phyloP scores from a whole-genome alignment of 169 alveolate species.

The Eimeria acervulina region DNA sequence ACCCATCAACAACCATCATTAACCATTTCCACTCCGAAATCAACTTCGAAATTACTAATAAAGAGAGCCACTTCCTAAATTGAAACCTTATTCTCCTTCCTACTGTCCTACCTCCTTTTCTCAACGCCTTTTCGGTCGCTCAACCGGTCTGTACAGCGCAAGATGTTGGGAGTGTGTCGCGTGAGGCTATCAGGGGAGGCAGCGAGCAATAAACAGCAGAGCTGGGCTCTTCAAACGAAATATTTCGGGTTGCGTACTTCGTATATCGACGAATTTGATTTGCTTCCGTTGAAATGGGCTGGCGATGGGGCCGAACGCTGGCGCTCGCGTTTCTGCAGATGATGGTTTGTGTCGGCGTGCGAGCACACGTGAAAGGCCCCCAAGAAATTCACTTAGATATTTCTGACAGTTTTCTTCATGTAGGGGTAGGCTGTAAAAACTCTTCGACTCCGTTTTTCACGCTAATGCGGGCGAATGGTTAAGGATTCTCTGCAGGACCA shows the following conservation, averaged over 20 bases:
- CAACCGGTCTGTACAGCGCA: neutral
- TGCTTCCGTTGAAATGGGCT: neutral
- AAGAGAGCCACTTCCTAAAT: too few species aligned
- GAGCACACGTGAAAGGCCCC: neutral
- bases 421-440: neutral
- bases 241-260: too few species aligned
- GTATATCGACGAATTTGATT: neutral
- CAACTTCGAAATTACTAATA: too few species aligned
- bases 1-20: too few species aligned
- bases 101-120: neutral
- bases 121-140: neutral
- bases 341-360: conserved; percentile 2
- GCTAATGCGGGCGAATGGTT: neutral
- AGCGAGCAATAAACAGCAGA: neutral
- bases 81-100: neutral
- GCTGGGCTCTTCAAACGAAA: too few species aligned
- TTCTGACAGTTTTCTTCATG: neutral
- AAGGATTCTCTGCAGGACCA: neutral
- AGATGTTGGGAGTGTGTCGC: neutral
- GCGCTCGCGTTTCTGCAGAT: conserved; percentile 30
- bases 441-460: neutral
- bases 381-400: neutral
- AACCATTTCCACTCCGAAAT: too few species aligned
- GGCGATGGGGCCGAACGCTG: conserved; percentile 23
- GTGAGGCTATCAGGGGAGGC: neutral